Base-by-base conservation (phyloP, 805 yeast genomes). In the Candida hispaniensis region DNA sequence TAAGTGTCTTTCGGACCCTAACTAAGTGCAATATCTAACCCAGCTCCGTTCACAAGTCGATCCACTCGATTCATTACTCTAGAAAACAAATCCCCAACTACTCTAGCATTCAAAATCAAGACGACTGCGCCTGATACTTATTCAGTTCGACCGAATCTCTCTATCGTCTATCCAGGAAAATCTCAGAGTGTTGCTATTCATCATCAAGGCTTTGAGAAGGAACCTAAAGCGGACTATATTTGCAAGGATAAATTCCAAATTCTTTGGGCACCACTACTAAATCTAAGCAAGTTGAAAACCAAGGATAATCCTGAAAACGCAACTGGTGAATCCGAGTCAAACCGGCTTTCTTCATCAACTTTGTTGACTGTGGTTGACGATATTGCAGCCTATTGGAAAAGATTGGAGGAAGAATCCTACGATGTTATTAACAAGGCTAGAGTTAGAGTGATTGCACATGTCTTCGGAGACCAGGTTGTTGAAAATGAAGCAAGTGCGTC, bases 81-180 rank as follows among this genome's bases (percentile, higher is more conserved):
- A 22, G 36, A 32, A 17, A 32, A 32, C 36, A 32, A 23, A 13
- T 32, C 36, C 5, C 36, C 36, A 13, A 32, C 36, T 34, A 61
- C 73, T 15, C 66, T 75, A 26, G 95, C 94, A 16, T 91, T 83
- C 68, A 91, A 91, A 64, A 96, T 91, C 53, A 91, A 88, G 63
- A 88, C 98, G 27, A 91, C 98, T 5, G 96, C 97, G 6, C 98
- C 98, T 41, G 85, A 82, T 58, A 66, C 82, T 57, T 69, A 86
- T 66, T 82, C 94, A 57, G 97, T 91, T 34, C 78, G 95, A 61
- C 98, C 98, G 43, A 91, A 86, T 58, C 88, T 96, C 42, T 73
- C 91, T 11, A 57, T 78, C 22, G 65, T 91, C 40, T 66, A 65
- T 18, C 86, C 97, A 7, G 93, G 93, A 20, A 69, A 71, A 44